Percentiles rank a stretch among this genome's conserved stretches.
phyloP scores from a whole-genome alignment of 441 rosid genomes.

The Populus tomentosa region DNA sequence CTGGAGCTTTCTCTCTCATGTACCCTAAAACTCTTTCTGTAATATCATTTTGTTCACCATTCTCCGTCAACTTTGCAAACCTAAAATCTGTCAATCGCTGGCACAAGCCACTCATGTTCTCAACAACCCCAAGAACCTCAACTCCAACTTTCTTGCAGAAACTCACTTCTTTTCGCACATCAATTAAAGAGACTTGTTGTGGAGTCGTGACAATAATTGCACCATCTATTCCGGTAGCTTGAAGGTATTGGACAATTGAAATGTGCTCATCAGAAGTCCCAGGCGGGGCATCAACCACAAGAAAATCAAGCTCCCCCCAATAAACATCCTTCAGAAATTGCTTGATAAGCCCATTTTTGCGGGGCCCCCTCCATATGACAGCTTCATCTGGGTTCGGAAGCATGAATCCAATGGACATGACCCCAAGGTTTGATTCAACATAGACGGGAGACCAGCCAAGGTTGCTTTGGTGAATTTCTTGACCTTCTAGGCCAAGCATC shows the following conservation, averaged over 20 bases:
- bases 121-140: slow-evolving; percentile 84
- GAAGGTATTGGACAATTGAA: slow-evolving; percentile 88
- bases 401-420: slow-evolving; percentile 97
- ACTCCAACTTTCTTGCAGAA: slow-evolving; percentile 97
- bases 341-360: slow-evolving; percentile 89
- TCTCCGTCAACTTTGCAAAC: slow-evolving; percentile 46
- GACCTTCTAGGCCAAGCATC: slow-evolving; percentile 94
- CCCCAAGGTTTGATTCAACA: slow-evolving; percentile 92
- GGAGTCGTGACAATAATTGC: slow-evolving; percentile 94
- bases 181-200: slow-evolving; percentile 83
- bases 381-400: slow-evolving; percentile 92
- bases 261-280: slow-evolving; percentile 96
- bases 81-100: slow-evolving; percentile 65
- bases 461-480: slow-evolving; percentile 93
- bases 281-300: slow-evolving; percentile 92
- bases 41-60: slow-evolving; percentile 55
- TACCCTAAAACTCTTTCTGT: slow-evolving; percentile 45
- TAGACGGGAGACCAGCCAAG: slow-evolving; percentile 98
- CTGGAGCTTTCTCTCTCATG: slow-evolving; percentile 71
- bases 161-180: slow-evolving; percentile 88
- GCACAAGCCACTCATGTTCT: slow-evolving; percentile 92
- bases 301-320: slow-evolving; percentile 89
- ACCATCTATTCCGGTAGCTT: slow-evolving; percentile 77
- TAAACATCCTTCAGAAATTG: slow-evolving; percentile 89
- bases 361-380: slow-evolving; percentile 97